Percentiles rank a stretch among this genome's conserved stretches.
Evolutionary conservation across 306 rosid species (phyloP).

Genomic region (Vigna unguiculata): DNA sequence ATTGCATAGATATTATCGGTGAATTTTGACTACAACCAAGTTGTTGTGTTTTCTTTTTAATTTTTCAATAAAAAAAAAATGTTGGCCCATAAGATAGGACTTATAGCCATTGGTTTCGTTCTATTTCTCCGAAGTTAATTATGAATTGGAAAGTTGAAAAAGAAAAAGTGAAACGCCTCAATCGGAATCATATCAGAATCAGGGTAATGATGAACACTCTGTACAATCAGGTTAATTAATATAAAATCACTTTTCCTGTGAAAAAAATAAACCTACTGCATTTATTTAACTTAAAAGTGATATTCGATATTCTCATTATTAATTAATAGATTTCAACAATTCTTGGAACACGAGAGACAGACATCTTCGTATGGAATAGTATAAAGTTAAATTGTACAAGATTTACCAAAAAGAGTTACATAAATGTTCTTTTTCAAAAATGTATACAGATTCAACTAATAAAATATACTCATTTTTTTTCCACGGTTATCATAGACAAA

Average conservation of each 20-base stretch:
- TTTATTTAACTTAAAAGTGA: not conserved
- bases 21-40: not conserved
- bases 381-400: too few relatives aligned
- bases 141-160: slow-evolving; percentile 32
- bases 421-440: not conserved
- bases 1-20: not conserved
- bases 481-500: not conserved
- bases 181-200: not conserved
- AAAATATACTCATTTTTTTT: not conserved
- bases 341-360: not conserved
- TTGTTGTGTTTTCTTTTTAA: not conserved
- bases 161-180: slow-evolving; percentile 11
- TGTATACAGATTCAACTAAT: not conserved
- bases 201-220: not conserved
- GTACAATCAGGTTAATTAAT: not conserved
- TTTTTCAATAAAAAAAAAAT: not conserved
- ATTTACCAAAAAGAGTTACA: too few relatives aligned
- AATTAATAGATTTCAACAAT: not conserved
- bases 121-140: not conserved
- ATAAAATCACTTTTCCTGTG: not conserved
- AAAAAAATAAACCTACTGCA: not conserved
- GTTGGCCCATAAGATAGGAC: slow-evolving; percentile 15
- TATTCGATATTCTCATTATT: not conserved
- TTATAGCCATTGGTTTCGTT: slow-evolving; percentile 16
- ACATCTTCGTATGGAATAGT: not conserved